Conservation (phyloP, 139 green algal species). For the Mesotaenium endlicherianum region DNA sequence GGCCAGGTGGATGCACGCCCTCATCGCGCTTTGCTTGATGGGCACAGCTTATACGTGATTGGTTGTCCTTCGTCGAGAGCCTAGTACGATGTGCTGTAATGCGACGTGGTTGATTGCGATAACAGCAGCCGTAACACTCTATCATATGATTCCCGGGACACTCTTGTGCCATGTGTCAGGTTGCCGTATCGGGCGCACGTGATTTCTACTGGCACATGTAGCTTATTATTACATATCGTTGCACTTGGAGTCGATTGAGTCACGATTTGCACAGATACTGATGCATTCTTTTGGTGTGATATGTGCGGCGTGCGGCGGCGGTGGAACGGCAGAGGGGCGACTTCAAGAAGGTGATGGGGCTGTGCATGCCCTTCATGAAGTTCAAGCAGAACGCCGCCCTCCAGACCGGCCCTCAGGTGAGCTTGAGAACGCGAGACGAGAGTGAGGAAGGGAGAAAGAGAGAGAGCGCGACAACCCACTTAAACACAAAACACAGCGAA, state of each 20-base stretch:
- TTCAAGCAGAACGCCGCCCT: conserved; percentile 80
- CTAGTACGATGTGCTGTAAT: background rate
- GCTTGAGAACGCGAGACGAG: background rate
- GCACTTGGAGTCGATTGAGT: background rate
- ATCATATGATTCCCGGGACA: background rate
- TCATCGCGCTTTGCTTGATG: conserved; percentile 39
- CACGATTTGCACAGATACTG: background rate
- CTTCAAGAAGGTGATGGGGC: conserved; percentile 74
- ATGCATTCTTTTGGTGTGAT: background rate
- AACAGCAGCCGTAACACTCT: conserved; percentile 8
- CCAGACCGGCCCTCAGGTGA: conserved; percentile 54
- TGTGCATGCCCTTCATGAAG: conserved; percentile 90
- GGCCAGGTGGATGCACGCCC: conserved; percentile 37
- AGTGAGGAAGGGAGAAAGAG: background rate
- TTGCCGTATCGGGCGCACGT: background rate
- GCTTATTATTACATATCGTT: background rate
- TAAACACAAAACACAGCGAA: no score
- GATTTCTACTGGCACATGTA: background rate
- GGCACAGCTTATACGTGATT: background rate
- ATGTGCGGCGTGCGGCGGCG: background rate
- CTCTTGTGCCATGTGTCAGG: background rate
- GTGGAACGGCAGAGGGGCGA: conserved; percentile 15
- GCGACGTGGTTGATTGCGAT: background rate
- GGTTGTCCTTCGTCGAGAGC: background rate
- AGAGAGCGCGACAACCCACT: background rate